Evolutionary conservation across 768 basidiomycete species (phyloP).

Genomic region (Tylopilus sp.): DNA sequence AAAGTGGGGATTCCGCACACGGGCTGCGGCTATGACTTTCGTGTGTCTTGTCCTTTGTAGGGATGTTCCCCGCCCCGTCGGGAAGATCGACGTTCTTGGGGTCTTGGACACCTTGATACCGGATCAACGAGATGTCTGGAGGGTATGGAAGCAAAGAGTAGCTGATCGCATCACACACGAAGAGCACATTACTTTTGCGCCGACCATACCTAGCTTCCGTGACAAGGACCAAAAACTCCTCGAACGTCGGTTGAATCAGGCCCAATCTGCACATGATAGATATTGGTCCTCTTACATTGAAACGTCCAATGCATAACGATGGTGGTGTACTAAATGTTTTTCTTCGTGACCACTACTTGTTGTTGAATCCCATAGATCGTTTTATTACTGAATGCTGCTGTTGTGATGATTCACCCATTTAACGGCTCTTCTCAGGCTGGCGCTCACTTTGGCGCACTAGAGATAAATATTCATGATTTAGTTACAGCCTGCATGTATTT

Average conservation of each 20-base stretch:
- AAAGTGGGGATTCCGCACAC: slow-evolving; percentile 15
- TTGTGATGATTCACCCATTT: too few species aligned
- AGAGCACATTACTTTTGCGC: slow-evolving; percentile 6
- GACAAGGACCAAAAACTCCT: slow-evolving; percentile 11
- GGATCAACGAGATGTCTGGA: slow-evolving; percentile 15
- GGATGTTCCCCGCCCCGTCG: slow-evolving; percentile 12
- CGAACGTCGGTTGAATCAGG: slow-evolving; percentile 9
- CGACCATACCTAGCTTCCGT: slow-evolving; percentile 14
- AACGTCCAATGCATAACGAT: neutral
- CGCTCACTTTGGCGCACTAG: too few species aligned
- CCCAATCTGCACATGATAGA: slow-evolving; percentile 4
- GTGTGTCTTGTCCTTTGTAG: slow-evolving; percentile 14
- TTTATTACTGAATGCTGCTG: neutral
- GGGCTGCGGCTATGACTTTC: slow-evolving; percentile 17
- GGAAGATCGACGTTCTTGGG: slow-evolving; percentile 4
- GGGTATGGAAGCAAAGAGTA: slow-evolving; percentile 15
- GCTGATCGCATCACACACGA: slow-evolving; percentile 19
- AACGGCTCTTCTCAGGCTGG: too few species aligned
- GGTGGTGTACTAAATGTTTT: too few species aligned
- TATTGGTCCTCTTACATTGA: neutral
- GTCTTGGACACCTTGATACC: slow-evolving; percentile 14
- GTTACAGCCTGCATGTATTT: too few species aligned
- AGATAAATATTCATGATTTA: too few species aligned
- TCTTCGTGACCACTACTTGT: too few species aligned
- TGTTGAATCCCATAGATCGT: too few species aligned